A percentile compares a stretch with the other conserved stretches of the same genome.
phyloP scores from a whole-genome alignment of 495 filamentous ascomycete genomes.

The Aspergillus heteromorphus region DNA sequence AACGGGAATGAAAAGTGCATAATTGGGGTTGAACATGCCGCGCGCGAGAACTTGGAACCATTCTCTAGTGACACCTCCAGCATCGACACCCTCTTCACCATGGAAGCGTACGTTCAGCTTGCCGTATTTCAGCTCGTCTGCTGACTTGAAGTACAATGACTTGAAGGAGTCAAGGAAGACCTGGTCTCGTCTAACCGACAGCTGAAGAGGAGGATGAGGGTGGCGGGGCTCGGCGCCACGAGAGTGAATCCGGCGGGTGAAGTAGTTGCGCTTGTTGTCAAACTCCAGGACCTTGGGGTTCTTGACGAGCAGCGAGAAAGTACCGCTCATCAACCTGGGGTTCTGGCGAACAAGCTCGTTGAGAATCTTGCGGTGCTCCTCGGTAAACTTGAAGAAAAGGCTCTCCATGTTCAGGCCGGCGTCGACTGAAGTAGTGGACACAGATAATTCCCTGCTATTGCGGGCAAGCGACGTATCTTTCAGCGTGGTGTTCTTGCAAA shows the following conservation, averaged over 20 bases:
- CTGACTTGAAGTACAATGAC: slow-evolving; percentile 88
- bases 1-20: slow-evolving; percentile 91
- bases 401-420: slow-evolving; percentile 65
- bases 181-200: slow-evolving; percentile 85
- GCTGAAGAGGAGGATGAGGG: slow-evolving; percentile 72
- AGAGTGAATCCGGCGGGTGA: slow-evolving; percentile 84
- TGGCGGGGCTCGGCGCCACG: slow-evolving; percentile 61
- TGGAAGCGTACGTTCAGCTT: slow-evolving; percentile 97
- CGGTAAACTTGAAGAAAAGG: slow-evolving; percentile 97
- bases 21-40: slow-evolving; percentile 99
- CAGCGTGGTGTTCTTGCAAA: slow-evolving; percentile 91
- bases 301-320: slow-evolving; percentile 91
- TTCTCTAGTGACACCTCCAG: slow-evolving; percentile 94
- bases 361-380: slow-evolving; percentile 95
- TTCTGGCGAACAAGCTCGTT: slow-evolving; percentile 97
- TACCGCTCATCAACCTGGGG: slow-evolving; percentile 96
- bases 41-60: slow-evolving; percentile 98
- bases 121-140: slow-evolving; percentile 95
- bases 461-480: slow-evolving; percentile 61
- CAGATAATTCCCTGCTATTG: slow-evolving; percentile 60
- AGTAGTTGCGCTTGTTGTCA: slow-evolving; percentile 99
- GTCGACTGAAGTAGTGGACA: slow-evolving; percentile 74
- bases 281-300: slow-evolving; percentile 99
- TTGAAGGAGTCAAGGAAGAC: slow-evolving; percentile 99
- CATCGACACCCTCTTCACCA: slow-evolving; percentile 96